Evolutionary conservation across 1,139 yeast species (phyloP).

Genomic region (Yamadazyma jaroonii): DNA sequence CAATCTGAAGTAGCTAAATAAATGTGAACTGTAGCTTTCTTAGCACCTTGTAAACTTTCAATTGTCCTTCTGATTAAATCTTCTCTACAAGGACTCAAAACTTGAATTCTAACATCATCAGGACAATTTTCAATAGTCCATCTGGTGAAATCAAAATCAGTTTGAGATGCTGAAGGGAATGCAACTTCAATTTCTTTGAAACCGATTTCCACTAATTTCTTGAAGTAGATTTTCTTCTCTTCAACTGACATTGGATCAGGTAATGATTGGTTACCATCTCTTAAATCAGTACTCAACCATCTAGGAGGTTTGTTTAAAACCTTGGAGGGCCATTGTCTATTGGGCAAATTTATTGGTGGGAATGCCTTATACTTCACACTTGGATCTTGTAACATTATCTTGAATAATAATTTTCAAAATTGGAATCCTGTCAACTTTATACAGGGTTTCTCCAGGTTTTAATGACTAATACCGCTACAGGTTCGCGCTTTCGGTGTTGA

Average conservation of each 20-base stretch:
- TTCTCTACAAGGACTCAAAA: slow-evolving; percentile 46
- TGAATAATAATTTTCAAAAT: too few relatives aligned
- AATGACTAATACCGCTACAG: not conserved
- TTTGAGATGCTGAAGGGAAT: slow-evolving; percentile 49
- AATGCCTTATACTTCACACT: slow-evolving; percentile 39
- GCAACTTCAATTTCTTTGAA: slow-evolving; percentile 50
- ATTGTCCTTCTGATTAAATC: slow-evolving; percentile 44
- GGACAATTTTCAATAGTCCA: slow-evolving; percentile 49
- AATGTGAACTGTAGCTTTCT: slow-evolving; percentile 45
- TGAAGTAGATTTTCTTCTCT: slow-evolving; percentile 45
- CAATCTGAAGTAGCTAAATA: slow-evolving; percentile 48
- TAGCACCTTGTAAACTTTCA: slow-evolving; percentile 47
- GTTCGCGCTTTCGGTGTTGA: too few relatives aligned
- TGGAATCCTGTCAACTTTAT: not conserved
- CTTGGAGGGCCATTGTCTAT: slow-evolving; percentile 44
- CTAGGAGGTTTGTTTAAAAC: slow-evolving; percentile 42
- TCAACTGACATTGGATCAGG: slow-evolving; percentile 50
- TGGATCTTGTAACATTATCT: slow-evolving; percentile 40
- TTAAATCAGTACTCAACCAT: slow-evolving; percentile 82
- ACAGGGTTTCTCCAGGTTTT: not conserved
- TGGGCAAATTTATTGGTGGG: slow-evolving; percentile 35
- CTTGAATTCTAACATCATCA: slow-evolving; percentile 46
- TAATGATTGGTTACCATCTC: slow-evolving; percentile 96
- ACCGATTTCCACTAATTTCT: slow-evolving; percentile 43
- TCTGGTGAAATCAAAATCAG: slow-evolving; percentile 48